Evolutionary conservation across 2,329 filamentous ascomycete genomes (phyloP), one percentile per base, ranked within the genome.

Genomic region (Pestalotiopsis sp.): DNA sequence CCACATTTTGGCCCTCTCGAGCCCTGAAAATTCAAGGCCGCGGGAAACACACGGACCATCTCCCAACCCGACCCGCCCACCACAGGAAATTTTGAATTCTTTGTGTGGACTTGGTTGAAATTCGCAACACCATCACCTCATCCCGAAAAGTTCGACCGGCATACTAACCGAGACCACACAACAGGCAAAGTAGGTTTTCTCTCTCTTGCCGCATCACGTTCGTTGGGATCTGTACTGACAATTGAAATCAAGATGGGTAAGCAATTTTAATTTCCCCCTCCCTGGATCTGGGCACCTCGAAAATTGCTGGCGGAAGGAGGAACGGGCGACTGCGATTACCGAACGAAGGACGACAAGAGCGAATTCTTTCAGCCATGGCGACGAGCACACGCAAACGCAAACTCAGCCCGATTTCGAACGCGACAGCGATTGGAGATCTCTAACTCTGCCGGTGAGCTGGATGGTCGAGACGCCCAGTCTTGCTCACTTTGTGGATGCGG

Each of bases 191-290:
- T 75, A 65, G 72, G 74, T 38, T 13, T 58, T 39, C 69, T n/a
- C 69, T n/a, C 36, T 36, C 68, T 23, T 52, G 45, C 45, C 4
- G 23, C 69, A 36, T 36, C 14, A 38, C 23, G 49, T 38, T 58
- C 25, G n/a, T 39, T 60, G 56, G 36, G 17, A 27, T 17, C 39
- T 69, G 67, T 74, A 77, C 83, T 86, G 78, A 86, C 80, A 74
- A 71, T 57, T 68, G 71, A 72, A 72, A 79, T n/a, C 17, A 52
- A 90, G 87, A 90, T 90, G 88, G 87, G 88, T 90, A 89, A 89
- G 87, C 79, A 75, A 41, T 70, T 71, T 78, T 70, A 13, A 59
- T 27, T 59, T 59, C 14, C 27, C 11, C 25, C 25, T 59, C 31
- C 31, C 23, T 7, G 57, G 57, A 59, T 59, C 14, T 36, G 27